Conservation (phyloP, 495 filamentous ascomycete genomes). For the Lindgomyces ingoldianus region DNA sequence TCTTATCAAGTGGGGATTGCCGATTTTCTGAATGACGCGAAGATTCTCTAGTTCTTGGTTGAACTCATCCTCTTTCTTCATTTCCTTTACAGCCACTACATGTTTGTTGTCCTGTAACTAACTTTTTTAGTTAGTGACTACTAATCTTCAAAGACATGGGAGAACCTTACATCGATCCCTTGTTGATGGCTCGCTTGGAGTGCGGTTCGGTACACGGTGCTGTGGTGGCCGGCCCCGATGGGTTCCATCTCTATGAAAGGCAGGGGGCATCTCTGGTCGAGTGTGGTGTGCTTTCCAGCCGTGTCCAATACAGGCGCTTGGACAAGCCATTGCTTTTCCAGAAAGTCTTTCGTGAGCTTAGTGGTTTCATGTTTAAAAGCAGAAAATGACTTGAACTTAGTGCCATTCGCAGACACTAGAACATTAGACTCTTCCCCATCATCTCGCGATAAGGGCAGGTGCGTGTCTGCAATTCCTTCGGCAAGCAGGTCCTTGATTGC, state of each 20-base stretch:
- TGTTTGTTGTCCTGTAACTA: neutral
- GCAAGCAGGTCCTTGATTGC: neutral
- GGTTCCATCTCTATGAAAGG: neutral
- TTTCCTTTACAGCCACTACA: neutral
- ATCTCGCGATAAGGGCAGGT: slow-evolving; percentile 2
- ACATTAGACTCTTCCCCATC: neutral
- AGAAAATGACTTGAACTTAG: neutral
- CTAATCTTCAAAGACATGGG: no score
- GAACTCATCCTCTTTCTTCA: neutral
- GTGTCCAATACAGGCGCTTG: slow-evolving; percentile 3
- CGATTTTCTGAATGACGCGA: neutral
- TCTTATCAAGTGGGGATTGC: neutral
- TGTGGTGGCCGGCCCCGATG: neutral
- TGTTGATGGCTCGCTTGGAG: no score
- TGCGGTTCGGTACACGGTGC: neutral
- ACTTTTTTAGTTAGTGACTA: neutral
- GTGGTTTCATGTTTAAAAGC: neutral
- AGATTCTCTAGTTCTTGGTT: neutral
- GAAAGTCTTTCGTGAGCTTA: neutral
- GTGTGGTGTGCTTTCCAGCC: neutral
- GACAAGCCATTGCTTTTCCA: neutral
- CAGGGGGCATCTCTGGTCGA: slow-evolving; percentile 1
- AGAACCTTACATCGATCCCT: no score
- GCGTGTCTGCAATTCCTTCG: neutral
- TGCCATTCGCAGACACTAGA: neutral